phyloP scores from a whole-genome alignment of 306 rosid species.

The Abrus pulchellus region DNA sequence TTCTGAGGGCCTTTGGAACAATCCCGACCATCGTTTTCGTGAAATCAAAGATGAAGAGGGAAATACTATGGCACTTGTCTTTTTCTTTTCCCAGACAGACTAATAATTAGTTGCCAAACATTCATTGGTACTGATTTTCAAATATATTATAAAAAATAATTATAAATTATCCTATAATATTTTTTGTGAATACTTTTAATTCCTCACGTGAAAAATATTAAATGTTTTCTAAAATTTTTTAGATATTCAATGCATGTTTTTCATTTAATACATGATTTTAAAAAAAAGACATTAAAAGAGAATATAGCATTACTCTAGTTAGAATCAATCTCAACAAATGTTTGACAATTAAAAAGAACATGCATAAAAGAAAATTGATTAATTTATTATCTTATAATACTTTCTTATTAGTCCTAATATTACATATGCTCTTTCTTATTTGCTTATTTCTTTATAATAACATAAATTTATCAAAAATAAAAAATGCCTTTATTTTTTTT shows the following conservation, averaged over 20 bases:
- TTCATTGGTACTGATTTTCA: neutral
- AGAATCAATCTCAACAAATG: neutral
- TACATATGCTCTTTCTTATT: no score
- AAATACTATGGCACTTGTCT: neutral
- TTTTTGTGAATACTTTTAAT: no score
- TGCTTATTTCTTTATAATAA: no score
- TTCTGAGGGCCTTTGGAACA: conserved; percentile 15
- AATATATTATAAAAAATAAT: neutral
- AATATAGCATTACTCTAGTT: neutral
- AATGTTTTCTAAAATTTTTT: neutral
- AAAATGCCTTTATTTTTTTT: no score
- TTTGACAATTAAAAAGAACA: neutral
- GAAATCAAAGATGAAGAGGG: neutral
- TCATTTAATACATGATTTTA: neutral
- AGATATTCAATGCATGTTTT: neutral
- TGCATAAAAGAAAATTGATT: neutral
- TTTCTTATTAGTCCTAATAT: neutral
- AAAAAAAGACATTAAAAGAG: neutral
- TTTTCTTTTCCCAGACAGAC: neutral
- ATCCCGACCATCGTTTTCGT: neutral
- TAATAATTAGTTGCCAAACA: neutral
- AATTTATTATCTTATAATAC: neutral
- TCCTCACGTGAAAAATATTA: neutral
- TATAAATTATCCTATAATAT: no score
- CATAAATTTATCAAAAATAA: no score